phyloP scores from a whole-genome alignment of 495 filamentous ascomycete genomes.

The Diplogelasinospora grovesii region DNA sequence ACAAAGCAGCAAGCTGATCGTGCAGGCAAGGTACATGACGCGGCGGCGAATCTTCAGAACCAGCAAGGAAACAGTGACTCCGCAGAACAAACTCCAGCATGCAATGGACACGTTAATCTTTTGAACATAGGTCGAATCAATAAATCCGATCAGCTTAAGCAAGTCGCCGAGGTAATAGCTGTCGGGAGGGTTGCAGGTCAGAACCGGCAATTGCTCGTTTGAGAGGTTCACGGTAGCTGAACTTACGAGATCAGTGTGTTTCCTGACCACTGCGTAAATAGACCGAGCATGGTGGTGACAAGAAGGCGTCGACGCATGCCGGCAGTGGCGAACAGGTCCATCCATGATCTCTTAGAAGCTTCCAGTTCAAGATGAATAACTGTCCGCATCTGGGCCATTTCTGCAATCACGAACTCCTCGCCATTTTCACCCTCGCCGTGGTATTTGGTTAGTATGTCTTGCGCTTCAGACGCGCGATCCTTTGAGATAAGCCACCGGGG shows the following conservation, averaged over 20 bases:
- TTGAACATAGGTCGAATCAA: constrained; percentile 43
- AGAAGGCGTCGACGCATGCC: constrained; percentile 53
- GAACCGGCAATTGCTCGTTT: not conserved
- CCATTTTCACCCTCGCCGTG: constrained; percentile 52
- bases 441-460: constrained; percentile 50
- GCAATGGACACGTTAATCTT: constrained; percentile 53
- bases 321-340: constrained; percentile 45
- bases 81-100: constrained; percentile 51
- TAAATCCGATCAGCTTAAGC: constrained; percentile 44
- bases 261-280: constrained; percentile 61
- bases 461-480: constrained; percentile 52
- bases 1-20: constrained; percentile 43
- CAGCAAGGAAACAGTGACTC: constrained; percentile 44
- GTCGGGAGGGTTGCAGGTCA: not conserved
- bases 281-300: constrained; percentile 49
- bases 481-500: constrained; percentile 56
- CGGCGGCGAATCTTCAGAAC: constrained; percentile 48
- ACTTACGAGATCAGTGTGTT: constrained; percentile 56
- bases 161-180: constrained; percentile 50
- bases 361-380: constrained; percentile 54
- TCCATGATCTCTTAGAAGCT: constrained; percentile 47
- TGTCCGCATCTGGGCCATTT: constrained; percentile 53
- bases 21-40: constrained; percentile 53
- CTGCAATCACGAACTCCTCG: constrained; percentile 53
- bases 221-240: too few relatives aligned